Evolutionary conservation across 495 filamentous ascomycete genomes (phyloP), one percentile per base, ranked within the genome.

Genomic region (Penicillium fimorum): DNA sequence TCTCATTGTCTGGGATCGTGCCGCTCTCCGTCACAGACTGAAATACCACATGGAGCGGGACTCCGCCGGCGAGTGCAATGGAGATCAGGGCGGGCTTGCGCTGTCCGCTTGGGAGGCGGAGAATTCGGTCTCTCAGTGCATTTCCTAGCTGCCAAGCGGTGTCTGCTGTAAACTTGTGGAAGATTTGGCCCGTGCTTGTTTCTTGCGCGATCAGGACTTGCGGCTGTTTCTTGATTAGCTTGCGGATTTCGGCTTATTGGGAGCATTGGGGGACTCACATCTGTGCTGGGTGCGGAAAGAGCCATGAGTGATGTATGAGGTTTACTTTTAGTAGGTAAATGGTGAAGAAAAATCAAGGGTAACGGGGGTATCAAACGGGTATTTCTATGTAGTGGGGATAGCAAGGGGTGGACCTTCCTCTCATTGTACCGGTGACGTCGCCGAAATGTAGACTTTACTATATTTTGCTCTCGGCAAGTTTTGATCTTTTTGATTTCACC

Each of bases 61-160:
- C 47, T 27, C 72, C 70, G 46, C 82, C 79, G 37, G 61, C 55
- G 25, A 84, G 76, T 6, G 82, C 70, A 73, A 92, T 90, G 59
- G 82, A 83, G 69, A 92, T 84, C 7, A 88, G 67, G 24, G 81
- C 79, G 0, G 87, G 81, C 58, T 70, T 74, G 67, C 75, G 75
- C 22, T 71, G 67, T 1, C 41, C 11, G n/a, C 68, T 58, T 0
- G 82, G 69, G 30, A 86, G 76, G 20, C 78, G 68, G 47, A 83
- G 73, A 20, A 90, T 80, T 10, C 84, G 82, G 11, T 74, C 75
- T 51, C 86, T 84, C 13, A 91, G 80, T 20, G 81, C 78, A 43
- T 72, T 76, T 45, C 87, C 88, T 25, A 91, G 79, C 12, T 76
- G 69, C 82, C 82, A 90, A 51, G 88, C 89, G 42, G 86, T 84